Evolutionary conservation across 352 stramenopile species (phyloP).

Genomic region (Globisporangium viniferum): DNA sequence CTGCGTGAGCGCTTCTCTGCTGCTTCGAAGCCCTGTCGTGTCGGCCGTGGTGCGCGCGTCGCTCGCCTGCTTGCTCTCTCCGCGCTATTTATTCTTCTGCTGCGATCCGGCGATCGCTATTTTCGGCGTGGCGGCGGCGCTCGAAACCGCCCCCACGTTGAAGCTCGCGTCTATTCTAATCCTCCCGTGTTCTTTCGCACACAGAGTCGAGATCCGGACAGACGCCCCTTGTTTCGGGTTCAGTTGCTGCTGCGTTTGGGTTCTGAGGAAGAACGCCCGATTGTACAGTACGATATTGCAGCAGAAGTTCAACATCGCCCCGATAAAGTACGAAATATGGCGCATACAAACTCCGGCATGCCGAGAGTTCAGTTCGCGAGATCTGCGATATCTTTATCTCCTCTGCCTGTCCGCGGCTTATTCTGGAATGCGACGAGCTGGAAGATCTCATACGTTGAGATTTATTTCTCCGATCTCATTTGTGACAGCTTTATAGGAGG

Average conservation of each 20-base stretch:
- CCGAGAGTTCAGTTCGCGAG: conserved; percentile 1
- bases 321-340: background rate
- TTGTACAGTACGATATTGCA: background rate
- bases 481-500: too few relatives aligned
- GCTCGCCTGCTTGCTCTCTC: background rate
- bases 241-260: too few relatives aligned
- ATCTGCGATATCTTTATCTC: background rate
- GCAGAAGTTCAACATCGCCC: conserved; percentile 3
- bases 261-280: background rate
- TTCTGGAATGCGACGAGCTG: background rate
- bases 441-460: background rate
- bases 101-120: conserved; percentile 10
- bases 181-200: background rate
- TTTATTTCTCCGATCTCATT: background rate
- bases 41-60: background rate
- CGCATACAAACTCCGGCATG: background rate
- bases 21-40: background rate
- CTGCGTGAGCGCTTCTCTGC: background rate
- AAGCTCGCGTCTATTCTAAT: background rate
- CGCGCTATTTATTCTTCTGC: conserved; percentile 8
- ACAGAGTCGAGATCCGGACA: background rate
- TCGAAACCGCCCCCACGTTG: conserved; percentile 6
- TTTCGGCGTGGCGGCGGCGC: background rate
- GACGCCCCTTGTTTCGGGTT: background rate
- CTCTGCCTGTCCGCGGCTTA: background rate